These are phyloP conservation scores for Boletus rufocinnamomeus DNA, from an alignment of 768 basidiomycete species.

Conservation along the genomic window DNA sequence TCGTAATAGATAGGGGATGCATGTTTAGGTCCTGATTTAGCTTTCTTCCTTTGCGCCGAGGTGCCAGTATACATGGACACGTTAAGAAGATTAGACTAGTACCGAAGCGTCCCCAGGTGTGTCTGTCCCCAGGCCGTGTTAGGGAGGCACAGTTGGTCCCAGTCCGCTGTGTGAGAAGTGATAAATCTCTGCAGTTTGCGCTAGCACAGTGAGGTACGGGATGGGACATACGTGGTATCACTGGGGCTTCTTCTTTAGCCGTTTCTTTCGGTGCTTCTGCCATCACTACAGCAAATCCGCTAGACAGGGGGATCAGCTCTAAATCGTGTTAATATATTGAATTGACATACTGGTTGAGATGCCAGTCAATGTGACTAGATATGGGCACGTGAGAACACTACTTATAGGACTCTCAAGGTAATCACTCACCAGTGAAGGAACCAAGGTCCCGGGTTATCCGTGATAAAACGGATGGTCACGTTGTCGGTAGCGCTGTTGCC, in stretches of 20 bases:
- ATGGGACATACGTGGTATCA: constrained; percentile 24
- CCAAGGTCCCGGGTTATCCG: constrained; percentile 70
- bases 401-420: neutral
- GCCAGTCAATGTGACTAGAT: constrained; percentile 35
- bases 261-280: constrained; percentile 22
- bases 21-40: too few relatives aligned
- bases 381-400: neutral
- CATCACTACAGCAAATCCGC: constrained; percentile 34
- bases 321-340: neutral
- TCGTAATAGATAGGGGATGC: too few relatives aligned
- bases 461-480: constrained; percentile 59
- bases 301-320: constrained; percentile 6
- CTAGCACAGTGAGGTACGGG: neutral
- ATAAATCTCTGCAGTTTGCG: neutral
- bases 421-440: constrained; percentile 44
- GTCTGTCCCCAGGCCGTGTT: constrained; percentile 1
- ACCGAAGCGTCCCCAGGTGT: too few relatives aligned
- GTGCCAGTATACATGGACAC: too few relatives aligned
- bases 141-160: constrained; percentile 22
- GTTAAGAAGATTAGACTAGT: too few relatives aligned
- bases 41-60: too few relatives aligned
- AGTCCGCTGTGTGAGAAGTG: constrained; percentile 16
- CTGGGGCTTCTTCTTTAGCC: constrained; percentile 9
- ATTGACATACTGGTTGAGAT: constrained; percentile 26
- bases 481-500: constrained; percentile 37